A percentile compares a stretch with the other conserved stretches of the same genome.
phyloP scores from a whole-genome alignment of 106 monocot species.

The Cymbidium sinense region DNA sequence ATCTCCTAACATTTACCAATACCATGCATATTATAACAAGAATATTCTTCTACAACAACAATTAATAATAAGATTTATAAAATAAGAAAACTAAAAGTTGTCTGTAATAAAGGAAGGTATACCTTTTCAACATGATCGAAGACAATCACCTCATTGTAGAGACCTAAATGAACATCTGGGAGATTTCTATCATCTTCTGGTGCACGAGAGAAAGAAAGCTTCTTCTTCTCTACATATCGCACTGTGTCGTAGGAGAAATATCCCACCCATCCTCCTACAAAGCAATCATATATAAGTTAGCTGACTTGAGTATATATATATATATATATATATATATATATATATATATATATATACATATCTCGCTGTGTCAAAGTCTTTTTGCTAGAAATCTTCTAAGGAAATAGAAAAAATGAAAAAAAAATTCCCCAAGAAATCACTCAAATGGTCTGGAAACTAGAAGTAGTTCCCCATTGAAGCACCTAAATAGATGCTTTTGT shows the following conservation, averaged over 20 bases:
- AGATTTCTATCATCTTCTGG: constrained; percentile 80
- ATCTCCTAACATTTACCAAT: not conserved
- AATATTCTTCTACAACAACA: not conserved
- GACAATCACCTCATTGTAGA: constrained; percentile 86
- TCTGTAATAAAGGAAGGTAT: not conserved
- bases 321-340: too few species aligned
- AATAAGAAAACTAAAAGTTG: not conserved
- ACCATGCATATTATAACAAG: not conserved
- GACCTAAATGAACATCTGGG: constrained; percentile 87
- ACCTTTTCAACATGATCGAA: constrained; percentile 99
- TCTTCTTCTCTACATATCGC: constrained; percentile 86
- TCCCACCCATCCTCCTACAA: constrained; percentile 93
- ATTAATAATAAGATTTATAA: not conserved
- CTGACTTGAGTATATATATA: not conserved
- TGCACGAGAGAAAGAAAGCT: constrained; percentile 70
- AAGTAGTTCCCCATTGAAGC: not conserved
- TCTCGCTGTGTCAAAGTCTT: too few species aligned
- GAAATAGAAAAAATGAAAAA: not conserved
- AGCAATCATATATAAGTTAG: constrained; percentile 5
- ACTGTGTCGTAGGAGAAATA: constrained; percentile 96
- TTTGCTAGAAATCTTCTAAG: not conserved
- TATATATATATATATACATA: too few species aligned
- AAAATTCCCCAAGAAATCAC: not conserved
- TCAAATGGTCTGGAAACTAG: not conserved
- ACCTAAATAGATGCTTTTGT: not conserved